Evolutionary conservation across 176 grass and related monocot genomes (phyloP), one percentile per base, ranked within the genome.

Genomic region (Miscanthus lutarioriparius): DNA sequence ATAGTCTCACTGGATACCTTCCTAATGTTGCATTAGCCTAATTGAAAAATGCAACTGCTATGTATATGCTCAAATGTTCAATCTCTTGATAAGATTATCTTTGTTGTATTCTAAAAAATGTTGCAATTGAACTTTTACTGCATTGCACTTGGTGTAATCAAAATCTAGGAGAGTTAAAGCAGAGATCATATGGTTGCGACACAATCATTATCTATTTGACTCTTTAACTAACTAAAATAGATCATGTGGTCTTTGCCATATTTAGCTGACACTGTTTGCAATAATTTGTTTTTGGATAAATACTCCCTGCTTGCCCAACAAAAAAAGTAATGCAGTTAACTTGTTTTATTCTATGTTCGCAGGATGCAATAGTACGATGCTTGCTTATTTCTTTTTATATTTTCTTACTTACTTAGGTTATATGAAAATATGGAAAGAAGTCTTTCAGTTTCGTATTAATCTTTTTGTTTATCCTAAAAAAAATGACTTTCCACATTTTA

Each of bases 401-500:
- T 70, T 44, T 6, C 35, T 43, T 70, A 67, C 35, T 43, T 70
- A 67, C 2, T 37, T 64, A 30, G 8, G 16, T 40, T 62, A 83
- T 30, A 37, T 28, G 4, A 49, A 14, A 61, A 38, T 3, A 59
- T 38, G 56, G 54, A 40, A 48, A 61, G 32, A 90, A 58, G 47
- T 66, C 36, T 37, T 53, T 56, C 16, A 28, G 66, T 41, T 62
- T 56, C 8, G 23, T 80, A 62, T 82, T 47, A 14, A 75, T 75
- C 8, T 75, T 81, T 83, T 25, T 40, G 33, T 53, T 49, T 74
- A 54, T 59, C 6, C 81, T 70, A n/a, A 14, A 77, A 68, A 54
- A 53, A 54, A 76, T 36, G 4, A 2, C 12, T 28, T 63, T 64
- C 74, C 36, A 10, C 22, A 59, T 66, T 82, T 87, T 86, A 87